Base-by-base conservation (phyloP, 2,329 filamentous ascomycete genomes). In the Dothideomycetes sp. region DNA sequence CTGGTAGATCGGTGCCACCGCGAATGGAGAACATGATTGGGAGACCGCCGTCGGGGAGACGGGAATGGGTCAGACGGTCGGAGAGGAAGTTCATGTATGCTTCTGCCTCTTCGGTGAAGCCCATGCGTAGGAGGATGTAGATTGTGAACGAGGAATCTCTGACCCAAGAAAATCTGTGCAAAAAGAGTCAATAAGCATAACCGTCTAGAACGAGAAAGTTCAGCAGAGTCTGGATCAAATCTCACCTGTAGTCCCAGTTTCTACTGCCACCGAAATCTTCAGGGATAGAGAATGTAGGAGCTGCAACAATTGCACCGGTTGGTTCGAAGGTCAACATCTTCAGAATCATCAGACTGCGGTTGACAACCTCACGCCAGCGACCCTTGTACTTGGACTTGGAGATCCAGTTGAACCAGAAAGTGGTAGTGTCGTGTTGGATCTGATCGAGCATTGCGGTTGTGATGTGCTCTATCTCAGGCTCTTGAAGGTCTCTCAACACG, bases 1-100 rank as follows among this genome's bases (percentile, higher is more conserved):
- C 82, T 0, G 82, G 80, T 25, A 87, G 82, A 27, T 85, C 77
- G 1, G 80, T 85, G 31, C 77, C 78, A 33, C 83, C 83, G 17
- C 76, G 71, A 49, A 88, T 86, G 28, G 35, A 84, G 55, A 87
- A 86, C 82, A 88, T 87, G 54, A 88, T 84, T 10, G 83, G 83
- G 24, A 88, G 61, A 0, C 73, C 76, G 20, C 76, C 74, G 35
- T 79, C 73, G 1, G 70, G 56, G 6, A 65, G 65, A n/a, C 75
- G 69, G 1, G 78, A 78, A 45, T 75, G 69, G 22, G 74, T 65
- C 45, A 87, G 76, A 8, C 81, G 73, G 49, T 83, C 74, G 60
- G 75, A 83, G 48, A 88, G 85, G 55, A 86, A 88, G 40, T 73
- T 70, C 71, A 86, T 85, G 58, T 85, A 88, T 1, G 80, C 77